Evolutionary conservation across 2,329 filamentous ascomycete species (phyloP).

Genomic region (Plectosphaerella plurivora): DNA sequence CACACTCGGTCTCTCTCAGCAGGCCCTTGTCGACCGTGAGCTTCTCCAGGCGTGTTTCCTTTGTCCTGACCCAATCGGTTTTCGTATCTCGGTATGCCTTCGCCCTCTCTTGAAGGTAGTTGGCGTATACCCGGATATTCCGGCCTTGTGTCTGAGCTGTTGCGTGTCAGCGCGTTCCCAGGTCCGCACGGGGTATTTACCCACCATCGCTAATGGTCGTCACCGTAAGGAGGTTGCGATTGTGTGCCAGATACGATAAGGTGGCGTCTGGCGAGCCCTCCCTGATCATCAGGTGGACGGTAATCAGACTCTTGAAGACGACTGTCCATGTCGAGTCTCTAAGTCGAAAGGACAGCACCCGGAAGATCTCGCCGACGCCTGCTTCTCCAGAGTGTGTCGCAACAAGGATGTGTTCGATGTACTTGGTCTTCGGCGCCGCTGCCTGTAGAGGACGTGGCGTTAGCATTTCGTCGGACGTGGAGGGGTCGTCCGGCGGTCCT

Average conservation of each 20-base stretch:
- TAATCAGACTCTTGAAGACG: constrained; percentile 95
- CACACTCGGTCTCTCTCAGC: constrained; percentile 82
- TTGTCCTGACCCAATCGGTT: constrained; percentile 82
- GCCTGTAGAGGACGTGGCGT: constrained; percentile 5
- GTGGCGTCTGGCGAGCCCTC: constrained; percentile 90
- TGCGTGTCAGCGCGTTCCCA: constrained; percentile 1
- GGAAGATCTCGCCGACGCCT: constrained; percentile 92
- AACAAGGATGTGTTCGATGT: constrained; percentile 95
- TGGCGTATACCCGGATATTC: constrained; percentile 88
- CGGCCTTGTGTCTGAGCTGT: constrained; percentile 88
- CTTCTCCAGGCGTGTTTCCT: constrained; percentile 78
- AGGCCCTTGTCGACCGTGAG: constrained; percentile 88
- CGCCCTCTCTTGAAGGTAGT: constrained; percentile 79
- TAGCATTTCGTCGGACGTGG: background rate
- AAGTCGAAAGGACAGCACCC: constrained; percentile 80
- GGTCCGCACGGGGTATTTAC: constrained; percentile 24
- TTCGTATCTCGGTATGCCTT: constrained; percentile 79
- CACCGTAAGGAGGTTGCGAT: constrained; percentile 79
- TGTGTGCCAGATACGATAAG: constrained; percentile 75
- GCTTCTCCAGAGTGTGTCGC: constrained; percentile 93
- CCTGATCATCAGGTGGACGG: constrained; percentile 94
- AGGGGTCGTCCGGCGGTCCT: background rate
- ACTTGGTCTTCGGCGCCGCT: constrained; percentile 96
- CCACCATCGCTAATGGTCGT: constrained; percentile 89
- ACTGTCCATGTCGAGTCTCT: constrained; percentile 99